Evolutionary conservation across 2,329 filamentous ascomycete genomes (phyloP).

Genomic region (Ramularia collo-cygni): DNA sequence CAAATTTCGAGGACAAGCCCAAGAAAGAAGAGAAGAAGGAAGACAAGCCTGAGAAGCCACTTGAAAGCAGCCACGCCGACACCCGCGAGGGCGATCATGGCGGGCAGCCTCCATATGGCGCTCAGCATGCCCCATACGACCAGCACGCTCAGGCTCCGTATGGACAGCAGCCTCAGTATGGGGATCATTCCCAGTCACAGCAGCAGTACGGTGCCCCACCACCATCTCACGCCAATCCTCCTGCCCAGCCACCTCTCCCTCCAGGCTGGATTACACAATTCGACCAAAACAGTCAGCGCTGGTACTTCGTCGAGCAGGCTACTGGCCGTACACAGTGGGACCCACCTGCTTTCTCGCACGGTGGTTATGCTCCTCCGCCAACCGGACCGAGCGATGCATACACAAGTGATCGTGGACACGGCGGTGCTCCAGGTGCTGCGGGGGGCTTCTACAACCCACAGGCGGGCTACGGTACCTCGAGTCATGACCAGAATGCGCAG

Average conservation of each 20-base stretch:
- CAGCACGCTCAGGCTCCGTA: constrained; percentile 2
- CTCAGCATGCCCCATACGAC: constrained; percentile 17
- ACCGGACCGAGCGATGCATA: constrained; percentile 8
- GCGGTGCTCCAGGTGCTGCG: constrained; percentile 1
- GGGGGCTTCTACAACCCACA: constrained; percentile 17
- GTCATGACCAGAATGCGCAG: constrained; percentile 17
- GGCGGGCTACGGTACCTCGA: constrained; percentile 15
- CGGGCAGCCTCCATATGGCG: constrained; percentile 2
- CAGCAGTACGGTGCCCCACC: constrained; percentile 23
- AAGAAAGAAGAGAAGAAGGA: constrained; percentile 28
- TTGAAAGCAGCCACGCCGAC: constrained; percentile 8
- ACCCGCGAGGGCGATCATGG: constrained; percentile 3
- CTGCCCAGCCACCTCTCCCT: constrained; percentile 45
- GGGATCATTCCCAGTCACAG: constrained; percentile 15
- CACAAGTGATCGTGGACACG: constrained; percentile 10
- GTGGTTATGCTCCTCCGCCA: constrained; percentile 23
- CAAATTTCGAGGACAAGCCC: constrained; percentile 27
- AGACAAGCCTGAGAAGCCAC: constrained; percentile 9
- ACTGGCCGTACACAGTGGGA: constrained; percentile 61
- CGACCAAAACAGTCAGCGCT: constrained; percentile 55
- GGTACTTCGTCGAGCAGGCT: constrained; percentile 58
- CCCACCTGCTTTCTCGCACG: constrained; percentile 37
- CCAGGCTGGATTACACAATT: constrained; percentile 58
- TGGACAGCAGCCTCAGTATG: constrained; percentile 23
- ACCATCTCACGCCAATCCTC: constrained; percentile 18